Base-by-base conservation (phyloP, 1,284 basidiomycete species). In the Prillingera fragicola region DNA sequence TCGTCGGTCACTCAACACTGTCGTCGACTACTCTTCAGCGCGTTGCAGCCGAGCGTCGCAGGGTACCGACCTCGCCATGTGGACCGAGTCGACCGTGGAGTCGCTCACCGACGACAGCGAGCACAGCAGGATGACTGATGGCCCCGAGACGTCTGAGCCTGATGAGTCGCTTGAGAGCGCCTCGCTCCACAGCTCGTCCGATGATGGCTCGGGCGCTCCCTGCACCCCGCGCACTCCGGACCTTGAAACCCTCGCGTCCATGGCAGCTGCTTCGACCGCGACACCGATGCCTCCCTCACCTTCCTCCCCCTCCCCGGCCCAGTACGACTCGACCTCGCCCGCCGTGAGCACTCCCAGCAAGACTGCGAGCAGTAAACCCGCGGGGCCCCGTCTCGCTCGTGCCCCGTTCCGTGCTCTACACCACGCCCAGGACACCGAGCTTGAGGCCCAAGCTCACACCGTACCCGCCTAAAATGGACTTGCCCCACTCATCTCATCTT, bases 211-310 rank as follows among this genome's bases (percentile, higher is more conserved):
- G 12, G 35, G 35, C 6, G 41, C 40, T 2, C 46, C 44, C 5
- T 45, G 36, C 27, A 52, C 50, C 3, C 50, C 50, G 7, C 46
- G 43, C 8, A 52, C 50, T 13, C 50, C 50, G 13, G 50, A 52
- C 27, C 42, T 47, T 15, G 39, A 41, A 1, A 17, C 38, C 14
- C 34, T 51, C 32, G 34, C 13, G 15, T 9, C 18, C 18, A 3
- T 28, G 5, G 10, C 37, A 8, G 5, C 27, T 2, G 13, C 33
- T 22, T 19, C 33, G 21, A 8, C 12, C 23, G 24, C 34, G 23
- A 8, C 37, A 7, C 7, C 28, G 28, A 7, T 15, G 7, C 28
- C 28, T 6, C 6, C 28, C 6, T 5, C 6, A 12, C 6, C 28
- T 7, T 6, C 28, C 8, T 29, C 28, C 7, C 28, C 28, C 13